These are phyloP conservation scores for Nigrospora osmanthi DNA, from an alignment of 2,329 filamentous ascomycete species.

Conservation along the genomic window DNA sequence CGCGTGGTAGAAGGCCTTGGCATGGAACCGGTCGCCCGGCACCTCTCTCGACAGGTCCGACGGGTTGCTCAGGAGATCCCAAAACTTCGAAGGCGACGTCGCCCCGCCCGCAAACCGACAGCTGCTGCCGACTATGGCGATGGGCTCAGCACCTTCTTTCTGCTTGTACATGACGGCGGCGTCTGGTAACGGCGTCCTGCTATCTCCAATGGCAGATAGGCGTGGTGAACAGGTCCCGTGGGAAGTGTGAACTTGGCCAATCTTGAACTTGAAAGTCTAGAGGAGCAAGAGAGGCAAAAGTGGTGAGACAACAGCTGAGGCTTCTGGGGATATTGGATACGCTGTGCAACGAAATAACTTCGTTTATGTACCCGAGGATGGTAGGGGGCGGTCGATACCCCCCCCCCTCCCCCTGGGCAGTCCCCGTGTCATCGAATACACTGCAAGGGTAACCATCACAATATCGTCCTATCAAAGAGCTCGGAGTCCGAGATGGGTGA, in stretches of 20 bases:
- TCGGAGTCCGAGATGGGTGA: too few relatives aligned
- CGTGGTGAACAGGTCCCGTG: too few relatives aligned
- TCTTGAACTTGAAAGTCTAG: too few relatives aligned
- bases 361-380: too few relatives aligned
- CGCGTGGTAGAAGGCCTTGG: constrained; percentile 18
- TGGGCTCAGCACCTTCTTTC: constrained; percentile 10
- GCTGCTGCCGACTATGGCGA: constrained; percentile 20
- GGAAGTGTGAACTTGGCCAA: too few relatives aligned
- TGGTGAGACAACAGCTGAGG: background rate
- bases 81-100: constrained; percentile 16
- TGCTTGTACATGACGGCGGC: background rate
- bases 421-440: too few relatives aligned
- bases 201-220: too few relatives aligned
- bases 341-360: background rate
- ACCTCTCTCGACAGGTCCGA: constrained; percentile 19
- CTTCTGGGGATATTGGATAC: constrained; percentile 1
- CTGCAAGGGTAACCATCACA: too few relatives aligned
- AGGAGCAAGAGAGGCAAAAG: too few relatives aligned
- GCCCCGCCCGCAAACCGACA: constrained; percentile 20
- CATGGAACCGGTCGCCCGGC: constrained; percentile 15
- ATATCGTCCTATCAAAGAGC: too few relatives aligned
- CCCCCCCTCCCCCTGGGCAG: too few relatives aligned
- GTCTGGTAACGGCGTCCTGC: too few relatives aligned
- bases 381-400: background rate
- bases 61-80: constrained; percentile 15